These are phyloP conservation scores for Blechomonas ayalai DNA, from an alignment of 208 protist genomes.

Conservation along the genomic window DNA sequence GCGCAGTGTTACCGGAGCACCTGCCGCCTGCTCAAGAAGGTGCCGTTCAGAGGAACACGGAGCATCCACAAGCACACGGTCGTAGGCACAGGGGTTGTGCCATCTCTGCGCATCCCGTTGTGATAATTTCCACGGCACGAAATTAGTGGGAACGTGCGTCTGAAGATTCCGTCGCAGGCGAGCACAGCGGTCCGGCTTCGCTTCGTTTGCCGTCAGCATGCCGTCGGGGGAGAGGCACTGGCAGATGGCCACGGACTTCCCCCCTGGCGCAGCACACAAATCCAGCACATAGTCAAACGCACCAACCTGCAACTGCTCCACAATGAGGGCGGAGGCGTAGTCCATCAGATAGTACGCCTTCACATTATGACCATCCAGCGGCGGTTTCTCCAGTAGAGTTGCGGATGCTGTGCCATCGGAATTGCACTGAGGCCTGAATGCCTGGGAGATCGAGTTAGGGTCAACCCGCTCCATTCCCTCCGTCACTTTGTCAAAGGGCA, in stretches of 20 bases:
- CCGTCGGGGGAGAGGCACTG: conserved; percentile 70
- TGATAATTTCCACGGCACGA: conserved; percentile 39
- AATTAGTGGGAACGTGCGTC: conserved; percentile 67
- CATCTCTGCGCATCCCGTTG: conserved; percentile 70
- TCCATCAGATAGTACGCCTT: conserved; percentile 78
- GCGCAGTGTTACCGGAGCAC: conserved; percentile 18
- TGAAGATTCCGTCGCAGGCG: conserved; percentile 60
- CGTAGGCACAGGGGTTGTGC: conserved; percentile 52
- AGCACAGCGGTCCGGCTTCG: conserved; percentile 36
- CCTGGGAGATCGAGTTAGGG: conserved; percentile 26
- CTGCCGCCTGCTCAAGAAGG: conserved; percentile 59
- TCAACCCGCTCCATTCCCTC: conserved; percentile 46
- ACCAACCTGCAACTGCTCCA: conserved; percentile 67
- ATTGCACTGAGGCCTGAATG: conserved; percentile 13
- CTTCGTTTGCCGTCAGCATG: conserved; percentile 70
- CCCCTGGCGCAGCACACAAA: conserved; percentile 71
- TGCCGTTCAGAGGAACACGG: conserved; percentile 91
- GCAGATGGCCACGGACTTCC: conserved; percentile 66
- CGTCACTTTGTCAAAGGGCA: conserved; percentile 56
- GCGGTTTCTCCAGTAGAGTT: conserved; percentile 22
- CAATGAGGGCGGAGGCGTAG: conserved; percentile 61
- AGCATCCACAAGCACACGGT: conserved; percentile 86
- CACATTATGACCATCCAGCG: conserved; percentile 50
- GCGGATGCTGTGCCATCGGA: neutral
- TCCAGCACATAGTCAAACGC: conserved; percentile 77